Percentiles rank a stretch among this genome's conserved stretches.
Evolutionary conservation across 1,284 basidiomycete genomes (phyloP).

Genomic region (Pseudozyma hubeiensis): DNA sequence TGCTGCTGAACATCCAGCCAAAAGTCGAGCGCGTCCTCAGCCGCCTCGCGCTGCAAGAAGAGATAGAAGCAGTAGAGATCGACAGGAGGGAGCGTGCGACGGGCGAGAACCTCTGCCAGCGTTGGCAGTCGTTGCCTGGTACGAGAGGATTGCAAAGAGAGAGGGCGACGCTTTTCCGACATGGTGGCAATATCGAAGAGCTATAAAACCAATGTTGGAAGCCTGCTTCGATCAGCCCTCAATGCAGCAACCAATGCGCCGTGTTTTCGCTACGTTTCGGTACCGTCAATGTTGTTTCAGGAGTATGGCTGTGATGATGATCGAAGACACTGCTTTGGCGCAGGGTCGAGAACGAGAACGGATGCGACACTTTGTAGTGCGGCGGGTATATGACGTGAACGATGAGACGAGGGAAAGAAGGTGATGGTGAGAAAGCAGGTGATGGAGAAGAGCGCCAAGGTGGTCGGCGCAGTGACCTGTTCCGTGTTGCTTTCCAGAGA

Average conservation of each 20-base stretch:
- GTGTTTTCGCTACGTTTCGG: neutral
- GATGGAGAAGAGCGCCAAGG: conserved; percentile 11
- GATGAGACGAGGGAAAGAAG: neutral
- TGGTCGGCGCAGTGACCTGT: neutral
- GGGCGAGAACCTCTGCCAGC: conserved; percentile 68
- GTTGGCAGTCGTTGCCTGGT: conserved; percentile 68
- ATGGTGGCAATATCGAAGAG: conserved; percentile 6
- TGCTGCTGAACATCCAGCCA: conserved; percentile 99
- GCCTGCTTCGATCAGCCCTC: neutral
- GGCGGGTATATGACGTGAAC: conserved; percentile 6
- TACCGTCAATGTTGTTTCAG: too few relatives aligned
- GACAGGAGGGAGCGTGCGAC: conserved; percentile 84
- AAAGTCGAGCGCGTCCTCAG: conserved; percentile 95
- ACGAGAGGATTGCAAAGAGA: conserved; percentile 51
- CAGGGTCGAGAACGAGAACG: neutral
- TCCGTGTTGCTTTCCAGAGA: neutral
- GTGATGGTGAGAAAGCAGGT: neutral
- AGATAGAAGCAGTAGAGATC: conserved; percentile 97
- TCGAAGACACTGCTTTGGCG: too few relatives aligned
- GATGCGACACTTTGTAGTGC: neutral
- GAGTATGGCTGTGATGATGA: too few relatives aligned
- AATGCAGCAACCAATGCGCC: neutral
- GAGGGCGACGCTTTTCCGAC: conserved; percentile 44
- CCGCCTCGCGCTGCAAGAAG: conserved; percentile 79
- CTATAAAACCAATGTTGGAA: neutral